Evolutionary conservation across 345 rosid genomes (phyloP).

Genomic region (Durio zibethinus): DNA sequence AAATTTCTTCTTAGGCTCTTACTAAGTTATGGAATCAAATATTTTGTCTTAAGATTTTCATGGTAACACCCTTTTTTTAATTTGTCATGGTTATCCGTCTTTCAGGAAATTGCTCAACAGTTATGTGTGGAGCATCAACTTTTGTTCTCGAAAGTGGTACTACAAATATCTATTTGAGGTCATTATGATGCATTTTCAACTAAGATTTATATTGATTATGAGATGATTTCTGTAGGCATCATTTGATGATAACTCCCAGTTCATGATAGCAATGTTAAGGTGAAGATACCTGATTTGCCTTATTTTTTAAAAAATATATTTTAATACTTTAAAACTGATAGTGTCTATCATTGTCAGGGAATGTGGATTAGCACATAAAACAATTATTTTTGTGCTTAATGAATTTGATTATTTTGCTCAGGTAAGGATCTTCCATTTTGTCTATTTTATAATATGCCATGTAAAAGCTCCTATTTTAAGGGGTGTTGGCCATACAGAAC

Average conservation of each 20-base stretch:
- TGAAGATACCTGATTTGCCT: slow-evolving; percentile 28
- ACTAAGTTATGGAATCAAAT: background rate
- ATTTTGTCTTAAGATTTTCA: background rate
- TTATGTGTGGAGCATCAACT: slow-evolving; percentile 79
- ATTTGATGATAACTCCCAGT: slow-evolving; percentile 86
- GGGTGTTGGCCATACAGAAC: background rate
- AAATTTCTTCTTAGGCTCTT: background rate
- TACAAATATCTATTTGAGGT: slow-evolving; percentile 1
- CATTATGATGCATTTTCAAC: background rate
- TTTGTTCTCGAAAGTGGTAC: slow-evolving; percentile 83
- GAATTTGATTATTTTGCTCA: slow-evolving; percentile 94
- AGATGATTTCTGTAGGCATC: slow-evolving; percentile 62
- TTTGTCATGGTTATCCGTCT: slow-evolving; percentile 14
- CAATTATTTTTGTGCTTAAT: slow-evolving; percentile 75
- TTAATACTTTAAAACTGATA: background rate
- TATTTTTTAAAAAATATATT: background rate
- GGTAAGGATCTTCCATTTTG: slow-evolving; percentile 42
- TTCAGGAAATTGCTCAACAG: slow-evolving; percentile 88
- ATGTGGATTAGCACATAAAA: slow-evolving; percentile 94
- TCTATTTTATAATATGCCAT: background rate
- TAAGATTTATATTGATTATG: slow-evolving; percentile 22
- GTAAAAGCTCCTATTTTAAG: background rate
- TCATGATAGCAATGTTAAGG: slow-evolving; percentile 81
- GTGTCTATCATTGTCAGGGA: slow-evolving; percentile 55
- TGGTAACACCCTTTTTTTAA: background rate